Evolutionary conservation across 1,284 basidiomycete species (phyloP).

Genomic region (Sparassis latifolia): DNA sequence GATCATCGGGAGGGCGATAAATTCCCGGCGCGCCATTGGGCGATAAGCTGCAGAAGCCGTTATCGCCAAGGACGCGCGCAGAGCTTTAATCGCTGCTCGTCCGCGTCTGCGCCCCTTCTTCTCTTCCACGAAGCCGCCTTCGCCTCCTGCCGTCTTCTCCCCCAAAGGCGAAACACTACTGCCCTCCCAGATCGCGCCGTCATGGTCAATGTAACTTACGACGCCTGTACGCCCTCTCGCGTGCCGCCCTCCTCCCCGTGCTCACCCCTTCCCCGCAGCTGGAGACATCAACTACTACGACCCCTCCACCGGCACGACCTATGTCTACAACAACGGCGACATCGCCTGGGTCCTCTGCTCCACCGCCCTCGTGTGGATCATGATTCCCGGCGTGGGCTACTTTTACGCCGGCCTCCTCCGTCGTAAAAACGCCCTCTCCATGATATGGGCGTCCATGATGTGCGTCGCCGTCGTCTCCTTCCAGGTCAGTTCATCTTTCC

Average conservation of each 20-base stretch:
- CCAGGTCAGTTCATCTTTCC: constrained; percentile 22
- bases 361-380: constrained; percentile 82
- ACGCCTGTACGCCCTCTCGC: constrained; percentile 31
- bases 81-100: neutral
- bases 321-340: constrained; percentile 69
- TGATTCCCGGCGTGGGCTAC: constrained; percentile 87
- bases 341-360: constrained; percentile 72
- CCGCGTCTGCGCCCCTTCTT: neutral
- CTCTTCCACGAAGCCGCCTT: neutral
- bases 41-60: constrained; percentile 1
- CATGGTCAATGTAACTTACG: constrained; percentile 52
- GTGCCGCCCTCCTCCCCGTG: neutral
- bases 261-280: constrained; percentile 11
- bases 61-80: neutral
- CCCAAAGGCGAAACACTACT: neutral
- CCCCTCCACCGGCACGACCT: constrained; percentile 30
- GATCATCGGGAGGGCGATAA: neutral
- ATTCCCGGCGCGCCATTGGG: neutral
- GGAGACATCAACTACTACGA: constrained; percentile 30
- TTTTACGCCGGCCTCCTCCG: constrained; percentile 85
- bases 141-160: neutral
- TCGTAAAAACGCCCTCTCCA: constrained; percentile 88
- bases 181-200: neutral
- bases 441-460: constrained; percentile 85
- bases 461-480: constrained; percentile 54